Evolutionary conservation across 306 rosid genomes (phyloP), one percentile per base, ranked within the genome.

Genomic region (Cucumis melo): DNA sequence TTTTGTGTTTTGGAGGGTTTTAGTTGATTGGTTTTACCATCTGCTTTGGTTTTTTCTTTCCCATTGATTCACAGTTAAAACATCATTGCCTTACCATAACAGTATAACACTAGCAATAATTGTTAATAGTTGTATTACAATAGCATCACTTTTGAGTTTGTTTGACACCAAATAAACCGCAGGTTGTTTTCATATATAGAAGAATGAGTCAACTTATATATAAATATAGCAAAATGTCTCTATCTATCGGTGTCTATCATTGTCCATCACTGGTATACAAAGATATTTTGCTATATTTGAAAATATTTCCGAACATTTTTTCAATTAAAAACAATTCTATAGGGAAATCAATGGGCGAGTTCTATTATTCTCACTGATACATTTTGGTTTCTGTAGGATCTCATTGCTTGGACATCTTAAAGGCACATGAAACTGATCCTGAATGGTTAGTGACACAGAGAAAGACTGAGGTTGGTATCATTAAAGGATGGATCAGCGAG

Each of bases 361-460:
- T n/a, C 16, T 34, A n/a, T 63, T 63, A 19, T 63, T 63, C 44
- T 63, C 21, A 17, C 23, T 20, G 42, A 77, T 73, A 41, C 16
- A 48, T 20, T 17, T 50, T 76, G 10, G 57, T 32, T 38, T 48
- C 58, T 80, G 77, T 86, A 86, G 96, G 96, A 42, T 86, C 90
- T 53, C 96, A 90, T 77, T 87, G 92, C 78, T 64, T 90, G 75
- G 96, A 90, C 81, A 21, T 90, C 34, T 60, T 9, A 5, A 12
- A 6, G 12, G 46, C 79, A 29, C 1, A 46, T 15, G 24, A 53
- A 59, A 71, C 50, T 6, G 96, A 90, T 84, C 92, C 91, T 11
- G 51, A 80, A 12, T 86, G 89, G 89, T 76, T 88, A 63, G 81
- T 84, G 44, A 67, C 0, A 48, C 90, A 86, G 74, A 81, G 90